Conservation (phyloP, 2,329 filamentous ascomycete genomes). For the Colletotrichum abscissum region DNA sequence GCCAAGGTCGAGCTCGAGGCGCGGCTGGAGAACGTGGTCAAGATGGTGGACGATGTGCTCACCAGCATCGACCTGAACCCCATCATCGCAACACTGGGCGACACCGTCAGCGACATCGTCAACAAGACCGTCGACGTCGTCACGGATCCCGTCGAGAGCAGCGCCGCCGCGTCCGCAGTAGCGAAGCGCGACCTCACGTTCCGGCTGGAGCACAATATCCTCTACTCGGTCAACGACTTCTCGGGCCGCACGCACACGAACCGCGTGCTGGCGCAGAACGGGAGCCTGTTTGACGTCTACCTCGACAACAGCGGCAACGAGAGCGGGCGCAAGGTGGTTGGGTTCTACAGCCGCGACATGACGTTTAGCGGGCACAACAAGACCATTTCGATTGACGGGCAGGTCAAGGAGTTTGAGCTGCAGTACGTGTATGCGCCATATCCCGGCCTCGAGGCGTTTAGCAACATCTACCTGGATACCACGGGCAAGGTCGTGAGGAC, state of each 20-base stretch:
- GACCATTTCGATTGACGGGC: conserved; percentile 55
- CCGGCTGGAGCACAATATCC: conserved; percentile 66
- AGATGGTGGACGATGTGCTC: conserved; percentile 69
- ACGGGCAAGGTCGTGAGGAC: conserved; percentile 61
- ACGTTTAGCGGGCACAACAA: conserved; percentile 65
- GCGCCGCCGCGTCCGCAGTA: conserved; percentile 7
- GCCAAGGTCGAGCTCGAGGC: conserved; percentile 70
- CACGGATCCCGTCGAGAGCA: conserved; percentile 32
- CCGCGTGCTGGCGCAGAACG: conserved; percentile 65
- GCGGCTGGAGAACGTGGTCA: conserved; percentile 67
- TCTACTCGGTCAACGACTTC: conserved; percentile 72
- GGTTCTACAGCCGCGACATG: conserved; percentile 64
- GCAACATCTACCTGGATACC: conserved; percentile 60
- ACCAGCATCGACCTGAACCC: conserved; percentile 71
- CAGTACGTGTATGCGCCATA: conserved; percentile 66
- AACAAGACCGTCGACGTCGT: conserved; percentile 42
- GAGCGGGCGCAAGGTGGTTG: conserved; percentile 54
- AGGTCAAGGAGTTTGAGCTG: conserved; percentile 58
- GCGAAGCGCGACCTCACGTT: conserved; percentile 48
- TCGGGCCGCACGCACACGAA: conserved; percentile 66
- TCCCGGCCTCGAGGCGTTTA: conserved; percentile 55
- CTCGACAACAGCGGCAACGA: conserved; percentile 66
- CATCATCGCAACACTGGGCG: conserved; percentile 65
- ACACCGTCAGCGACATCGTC: conserved; percentile 59
- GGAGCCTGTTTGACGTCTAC: conserved; percentile 63